Conservation (phyloP, 768 basidiomycete genomes). For the Podaxis rugospora region DNA sequence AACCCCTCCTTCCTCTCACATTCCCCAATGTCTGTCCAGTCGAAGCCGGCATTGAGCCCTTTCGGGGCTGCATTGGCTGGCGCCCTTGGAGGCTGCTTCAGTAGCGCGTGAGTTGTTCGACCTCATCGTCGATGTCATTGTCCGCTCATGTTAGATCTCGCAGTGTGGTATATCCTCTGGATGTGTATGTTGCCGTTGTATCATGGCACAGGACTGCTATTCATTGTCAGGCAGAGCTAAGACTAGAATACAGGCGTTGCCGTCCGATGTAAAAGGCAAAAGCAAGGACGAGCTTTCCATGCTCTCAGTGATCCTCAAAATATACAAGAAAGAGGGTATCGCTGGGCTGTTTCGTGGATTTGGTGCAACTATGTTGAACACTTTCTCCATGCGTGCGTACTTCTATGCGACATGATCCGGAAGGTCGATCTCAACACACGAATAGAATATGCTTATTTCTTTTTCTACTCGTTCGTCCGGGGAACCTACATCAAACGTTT, state of each 20-base stretch:
- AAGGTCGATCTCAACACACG: background rate
- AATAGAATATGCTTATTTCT: constrained; percentile 98
- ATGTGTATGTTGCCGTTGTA: constrained; percentile 60
- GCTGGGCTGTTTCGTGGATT: constrained; percentile 87
- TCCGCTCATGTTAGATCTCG: background rate
- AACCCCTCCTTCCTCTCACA: constrained; percentile 11
- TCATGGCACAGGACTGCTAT: background rate
- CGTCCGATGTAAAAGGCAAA: constrained; percentile 41
- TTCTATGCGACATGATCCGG: constrained; percentile 6
- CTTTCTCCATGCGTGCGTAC: constrained; percentile 90
- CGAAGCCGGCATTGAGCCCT: constrained; percentile 71
- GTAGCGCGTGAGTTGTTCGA: constrained; percentile 70
- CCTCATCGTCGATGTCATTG: constrained; percentile 1
- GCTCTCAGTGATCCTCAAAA: constrained; percentile 58
- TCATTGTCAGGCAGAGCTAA: constrained; percentile 60
- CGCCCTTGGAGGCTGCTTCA: constrained; percentile 90
- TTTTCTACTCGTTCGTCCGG: constrained; percentile 94
- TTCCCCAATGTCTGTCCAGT: constrained; percentile 42
- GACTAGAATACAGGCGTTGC: constrained; percentile 87
- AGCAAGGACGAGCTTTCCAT: constrained; percentile 55
- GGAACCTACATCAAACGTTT: constrained; percentile 75
- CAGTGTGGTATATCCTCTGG: constrained; percentile 91
- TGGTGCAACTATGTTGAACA: constrained; percentile 95
- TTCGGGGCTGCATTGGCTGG: constrained; percentile 89
- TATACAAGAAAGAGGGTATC: constrained; percentile 80